Evolutionary conservation across 2,329 filamentous ascomycete genomes (phyloP).

Genomic region (Scleromitrula shiraiana): DNA sequence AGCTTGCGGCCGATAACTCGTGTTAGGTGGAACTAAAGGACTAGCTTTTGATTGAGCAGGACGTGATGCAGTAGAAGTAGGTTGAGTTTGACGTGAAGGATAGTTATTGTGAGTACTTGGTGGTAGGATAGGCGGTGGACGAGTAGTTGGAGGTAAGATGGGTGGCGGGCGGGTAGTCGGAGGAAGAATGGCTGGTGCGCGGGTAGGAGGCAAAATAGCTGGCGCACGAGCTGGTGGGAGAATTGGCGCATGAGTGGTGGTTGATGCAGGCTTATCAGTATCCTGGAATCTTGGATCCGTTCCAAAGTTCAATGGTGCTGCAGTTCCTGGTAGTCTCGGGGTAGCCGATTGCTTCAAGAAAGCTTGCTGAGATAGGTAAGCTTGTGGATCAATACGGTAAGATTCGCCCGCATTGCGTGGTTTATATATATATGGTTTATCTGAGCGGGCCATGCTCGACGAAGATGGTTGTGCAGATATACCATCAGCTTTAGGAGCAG

Average conservation of each 20-base stretch:
- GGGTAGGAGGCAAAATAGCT: background rate
- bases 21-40: constrained; percentile 13
- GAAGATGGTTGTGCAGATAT: constrained; percentile 15
- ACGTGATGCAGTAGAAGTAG: constrained; percentile 1
- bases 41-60: background rate
- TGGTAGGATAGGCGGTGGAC: background rate
- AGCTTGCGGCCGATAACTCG: constrained; percentile 14
- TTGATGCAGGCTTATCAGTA: background rate
- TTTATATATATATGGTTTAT: constrained; percentile 48
- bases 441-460: constrained; percentile 25
- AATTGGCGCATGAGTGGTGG: background rate
- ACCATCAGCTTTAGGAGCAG: background rate
- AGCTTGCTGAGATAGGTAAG: constrained; percentile 28
- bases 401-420: constrained; percentile 27
- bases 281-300: constrained; percentile 25
- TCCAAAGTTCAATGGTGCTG: constrained; percentile 23
- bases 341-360: constrained; percentile 26
- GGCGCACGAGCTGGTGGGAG: constrained; percentile 5
- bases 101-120: background rate
- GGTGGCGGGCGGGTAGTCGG: background rate
- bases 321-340: constrained; percentile 11
- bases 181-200: background rate
- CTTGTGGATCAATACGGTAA: constrained; percentile 27
- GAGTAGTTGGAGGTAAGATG: background rate
- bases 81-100: constrained; percentile 4